Conservation (phyloP, 768 basidiomycete genomes). For the Coprinopsis sp. region DNA sequence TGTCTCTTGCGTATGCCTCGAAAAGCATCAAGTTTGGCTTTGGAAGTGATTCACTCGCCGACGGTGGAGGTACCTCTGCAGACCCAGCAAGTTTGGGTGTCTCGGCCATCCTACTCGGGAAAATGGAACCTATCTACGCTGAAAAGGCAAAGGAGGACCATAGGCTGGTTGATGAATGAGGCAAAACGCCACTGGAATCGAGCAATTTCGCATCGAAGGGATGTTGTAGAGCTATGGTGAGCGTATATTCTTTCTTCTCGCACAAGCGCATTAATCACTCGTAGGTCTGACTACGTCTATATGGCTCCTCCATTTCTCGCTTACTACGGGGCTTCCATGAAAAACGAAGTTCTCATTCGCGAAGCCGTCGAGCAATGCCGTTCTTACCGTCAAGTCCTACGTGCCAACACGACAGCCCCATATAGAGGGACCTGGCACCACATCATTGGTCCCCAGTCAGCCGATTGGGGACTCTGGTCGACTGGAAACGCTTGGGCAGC, state of each 20-base stretch:
- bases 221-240: conserved; percentile 39
- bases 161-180: conserved; percentile 28
- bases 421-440: conserved; percentile 35
- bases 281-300: conserved; percentile 48
- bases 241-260: conserved; percentile 9
- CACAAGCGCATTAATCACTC: not conserved
- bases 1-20: conserved; percentile 33
- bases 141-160: conserved; percentile 27
- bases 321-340: conserved; percentile 37
- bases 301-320: conserved; percentile 51
- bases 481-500: conserved; percentile 72
- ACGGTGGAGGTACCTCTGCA: conserved; percentile 38
- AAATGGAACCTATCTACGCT: conserved; percentile 17
- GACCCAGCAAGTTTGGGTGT: conserved; percentile 48
- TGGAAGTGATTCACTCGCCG: conserved; percentile 27
- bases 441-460: conserved; percentile 34
- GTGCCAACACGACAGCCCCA: conserved; percentile 10
- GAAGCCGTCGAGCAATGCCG: conserved; percentile 35
- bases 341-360: conserved; percentile 31
- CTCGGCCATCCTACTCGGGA: conserved; percentile 39
- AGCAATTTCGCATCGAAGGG: conserved; percentile 41
- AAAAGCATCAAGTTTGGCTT: conserved; percentile 33
- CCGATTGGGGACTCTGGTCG: conserved; percentile 42
- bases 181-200: conserved; percentile 39
- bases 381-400: conserved; percentile 34